Evolutionary conservation across 192 early-diverging fungal genomes (phyloP).

Genomic region (Dissophora globulifera): DNA sequence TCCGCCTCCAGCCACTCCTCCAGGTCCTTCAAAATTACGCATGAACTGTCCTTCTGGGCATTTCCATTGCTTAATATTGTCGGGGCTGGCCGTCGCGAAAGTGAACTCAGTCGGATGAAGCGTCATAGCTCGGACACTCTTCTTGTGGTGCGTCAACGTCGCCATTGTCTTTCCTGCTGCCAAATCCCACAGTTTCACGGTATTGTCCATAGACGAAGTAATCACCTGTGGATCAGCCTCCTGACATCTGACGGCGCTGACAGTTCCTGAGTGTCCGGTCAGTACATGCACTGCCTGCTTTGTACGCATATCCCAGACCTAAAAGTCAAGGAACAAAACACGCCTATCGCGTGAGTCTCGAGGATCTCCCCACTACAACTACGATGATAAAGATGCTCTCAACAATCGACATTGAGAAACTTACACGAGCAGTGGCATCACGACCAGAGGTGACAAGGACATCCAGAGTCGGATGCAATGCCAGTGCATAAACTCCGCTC

Average conservation of each 20-base stretch:
- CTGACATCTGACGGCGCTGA: constrained; percentile 90
- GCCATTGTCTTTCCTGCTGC: constrained; percentile 95
- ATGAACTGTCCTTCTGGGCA: constrained; percentile 95
- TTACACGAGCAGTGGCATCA: constrained; percentile 91
- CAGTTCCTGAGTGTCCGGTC: constrained; percentile 87
- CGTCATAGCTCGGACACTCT: constrained; percentile 91
- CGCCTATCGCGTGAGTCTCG: not conserved
- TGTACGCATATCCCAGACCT: constrained; percentile 99
- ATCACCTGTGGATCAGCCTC: constrained; percentile 98
- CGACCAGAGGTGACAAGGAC: constrained; percentile 94
- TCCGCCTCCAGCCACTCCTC: constrained; percentile 84
- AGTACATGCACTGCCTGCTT: constrained; percentile 91
- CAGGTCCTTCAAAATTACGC: constrained; percentile 90
- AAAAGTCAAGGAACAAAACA: constrained; percentile 6
- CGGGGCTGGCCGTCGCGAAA: constrained; percentile 89
- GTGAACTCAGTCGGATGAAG: constrained; percentile 94
- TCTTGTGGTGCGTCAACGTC: constrained; percentile 98
- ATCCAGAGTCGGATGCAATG: constrained; percentile 94
- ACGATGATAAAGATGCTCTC: no score
- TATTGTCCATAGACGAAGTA: constrained; percentile 92
- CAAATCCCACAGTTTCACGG: constrained; percentile 96
- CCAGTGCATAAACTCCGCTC: constrained; percentile 91
- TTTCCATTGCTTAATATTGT: constrained; percentile 98
- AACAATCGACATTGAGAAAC: constrained; percentile 8
- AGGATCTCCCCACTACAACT: no score